These are phyloP conservation scores for Potentilla sterilis DNA, from an alignment of 306 rosid genomes.

Conservation along the genomic window DNA sequence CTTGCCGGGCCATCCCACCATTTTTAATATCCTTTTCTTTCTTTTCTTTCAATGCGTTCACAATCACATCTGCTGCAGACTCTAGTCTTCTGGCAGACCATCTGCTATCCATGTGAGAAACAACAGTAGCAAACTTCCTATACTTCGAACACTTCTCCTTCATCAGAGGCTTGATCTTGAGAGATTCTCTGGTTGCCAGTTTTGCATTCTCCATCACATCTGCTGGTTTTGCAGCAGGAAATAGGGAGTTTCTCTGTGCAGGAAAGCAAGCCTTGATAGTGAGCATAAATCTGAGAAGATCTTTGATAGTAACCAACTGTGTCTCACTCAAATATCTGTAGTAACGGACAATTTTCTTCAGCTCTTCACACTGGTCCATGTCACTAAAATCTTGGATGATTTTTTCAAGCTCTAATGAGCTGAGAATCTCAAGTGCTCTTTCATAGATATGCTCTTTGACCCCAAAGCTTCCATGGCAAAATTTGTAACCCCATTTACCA, in stretches of 20 bases:
- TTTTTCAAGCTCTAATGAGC: conserved; percentile 57
- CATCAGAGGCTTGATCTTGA: conserved; percentile 35
- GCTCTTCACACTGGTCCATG: conserved; percentile 24
- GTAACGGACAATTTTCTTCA: conserved; percentile 60
- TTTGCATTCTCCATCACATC: conserved; percentile 17
- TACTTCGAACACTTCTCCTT: conserved; percentile 62
- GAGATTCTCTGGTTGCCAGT: conserved; percentile 31
- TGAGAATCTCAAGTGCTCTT: conserved; percentile 53
- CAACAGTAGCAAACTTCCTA: conserved; percentile 53
- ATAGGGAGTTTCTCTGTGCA: conserved; percentile 28
- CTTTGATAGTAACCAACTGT: conserved; percentile 54
- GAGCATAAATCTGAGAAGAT: conserved; percentile 79
- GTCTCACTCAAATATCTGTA: conserved; percentile 84
- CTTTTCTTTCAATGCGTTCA: conserved; percentile 70
- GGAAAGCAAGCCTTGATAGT: conserved; percentile 61
- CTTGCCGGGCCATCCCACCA: conserved; percentile 84
- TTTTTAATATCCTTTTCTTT: conserved; percentile 40
- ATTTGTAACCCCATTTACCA: conserved; percentile 83
- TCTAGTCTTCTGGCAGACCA: conserved; percentile 84
- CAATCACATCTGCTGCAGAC: conserved; percentile 80
- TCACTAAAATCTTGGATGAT: conserved; percentile 32
- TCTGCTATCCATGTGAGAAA: conserved; percentile 82
- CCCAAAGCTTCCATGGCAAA: conserved; percentile 76
- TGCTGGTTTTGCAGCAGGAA: conserved; percentile 29
- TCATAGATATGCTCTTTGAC: conserved; percentile 49